A percentile compares a stretch with the other conserved stretches of the same genome.
Conservation (phyloP, 2,329 filamentous ascomycete genomes). For the Xenoacremonium recifei region DNA sequence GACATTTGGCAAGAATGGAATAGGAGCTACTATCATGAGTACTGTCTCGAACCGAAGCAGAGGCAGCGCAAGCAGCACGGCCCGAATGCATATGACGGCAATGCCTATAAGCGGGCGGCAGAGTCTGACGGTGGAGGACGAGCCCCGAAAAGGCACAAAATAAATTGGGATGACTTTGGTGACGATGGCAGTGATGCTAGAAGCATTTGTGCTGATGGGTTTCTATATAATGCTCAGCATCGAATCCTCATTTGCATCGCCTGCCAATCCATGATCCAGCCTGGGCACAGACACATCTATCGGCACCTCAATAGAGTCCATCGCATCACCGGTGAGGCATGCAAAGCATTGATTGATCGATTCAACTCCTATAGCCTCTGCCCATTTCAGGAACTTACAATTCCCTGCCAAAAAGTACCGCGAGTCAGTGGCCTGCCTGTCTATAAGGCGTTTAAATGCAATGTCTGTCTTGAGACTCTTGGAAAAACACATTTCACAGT, state of each 20-base stretch:
- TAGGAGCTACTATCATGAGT: background rate
- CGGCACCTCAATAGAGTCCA: too few species aligned
- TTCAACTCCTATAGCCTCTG: background rate
- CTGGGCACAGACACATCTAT: too few species aligned
- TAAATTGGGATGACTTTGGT: too few species aligned
- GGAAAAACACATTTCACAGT: too few species aligned
- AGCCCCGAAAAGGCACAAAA: too few species aligned
- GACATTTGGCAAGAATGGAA: constrained; percentile 3
- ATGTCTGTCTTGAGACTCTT: too few species aligned
- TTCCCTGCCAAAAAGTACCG: too few species aligned
- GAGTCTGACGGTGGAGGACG: too few species aligned
- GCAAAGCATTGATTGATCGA: background rate
- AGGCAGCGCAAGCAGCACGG: background rate
- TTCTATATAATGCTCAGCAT: background rate
- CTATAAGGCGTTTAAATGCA: too few species aligned
- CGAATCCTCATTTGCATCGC: too few species aligned
- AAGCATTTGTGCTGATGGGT: background rate
- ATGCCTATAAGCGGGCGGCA: too few species aligned
- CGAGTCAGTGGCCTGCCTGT: background rate
- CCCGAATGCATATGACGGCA: background rate
- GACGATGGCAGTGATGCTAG: background rate
- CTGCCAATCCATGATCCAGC: too few species aligned
- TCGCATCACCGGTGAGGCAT: background rate
- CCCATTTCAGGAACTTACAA: background rate
- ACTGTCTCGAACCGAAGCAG: background rate